A percentile compares a stretch with the other conserved stretches of the same genome.
Evolutionary conservation across 306 rosid species (phyloP).

Genomic region (Fragaria nilgerrensis): DNA sequence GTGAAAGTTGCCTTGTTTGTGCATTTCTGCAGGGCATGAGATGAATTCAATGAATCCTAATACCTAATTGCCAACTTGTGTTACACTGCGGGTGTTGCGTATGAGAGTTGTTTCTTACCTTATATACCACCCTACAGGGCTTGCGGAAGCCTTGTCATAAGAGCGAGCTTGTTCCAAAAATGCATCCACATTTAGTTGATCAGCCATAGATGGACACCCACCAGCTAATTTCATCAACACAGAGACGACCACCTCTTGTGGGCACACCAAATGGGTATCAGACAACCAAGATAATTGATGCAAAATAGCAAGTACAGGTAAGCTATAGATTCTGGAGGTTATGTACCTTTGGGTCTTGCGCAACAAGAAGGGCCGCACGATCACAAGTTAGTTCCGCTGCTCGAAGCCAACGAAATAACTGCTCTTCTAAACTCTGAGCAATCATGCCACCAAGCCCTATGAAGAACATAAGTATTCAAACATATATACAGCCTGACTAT

Average conservation of each 20-base stretch:
- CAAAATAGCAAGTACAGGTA: conserved; percentile 6
- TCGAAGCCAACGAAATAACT: conserved; percentile 92
- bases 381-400: conserved; percentile 98
- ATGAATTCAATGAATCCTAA: conserved; percentile 19
- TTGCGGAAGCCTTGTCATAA: conserved; percentile 93
- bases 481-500: neutral
- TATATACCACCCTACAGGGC: conserved; percentile 92
- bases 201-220: conserved; percentile 94
- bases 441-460: conserved; percentile 87
- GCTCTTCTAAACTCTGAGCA: conserved; percentile 92
- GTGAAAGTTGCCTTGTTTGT: conserved; percentile 92
- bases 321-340: conserved; percentile 8
- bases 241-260: conserved; percentile 95
- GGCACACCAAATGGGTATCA: conserved; percentile 37
- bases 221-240: conserved; percentile 99
- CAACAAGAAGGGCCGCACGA: conserved; percentile 98
- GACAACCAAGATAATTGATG: conserved; percentile 20
- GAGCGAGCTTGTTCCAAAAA: conserved; percentile 98
- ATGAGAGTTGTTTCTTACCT: conserved; percentile 43
- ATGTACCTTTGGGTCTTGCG: conserved; percentile 89
- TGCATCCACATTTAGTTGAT: conserved; percentile 91
- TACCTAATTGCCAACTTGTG: conserved; percentile 7
- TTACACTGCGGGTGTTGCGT: neutral
- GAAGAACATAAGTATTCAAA: conserved; percentile 14
- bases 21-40: conserved; percentile 64